Base-by-base conservation (phyloP, 768 basidiomycete genomes). In the Exidia glandulosa region DNA sequence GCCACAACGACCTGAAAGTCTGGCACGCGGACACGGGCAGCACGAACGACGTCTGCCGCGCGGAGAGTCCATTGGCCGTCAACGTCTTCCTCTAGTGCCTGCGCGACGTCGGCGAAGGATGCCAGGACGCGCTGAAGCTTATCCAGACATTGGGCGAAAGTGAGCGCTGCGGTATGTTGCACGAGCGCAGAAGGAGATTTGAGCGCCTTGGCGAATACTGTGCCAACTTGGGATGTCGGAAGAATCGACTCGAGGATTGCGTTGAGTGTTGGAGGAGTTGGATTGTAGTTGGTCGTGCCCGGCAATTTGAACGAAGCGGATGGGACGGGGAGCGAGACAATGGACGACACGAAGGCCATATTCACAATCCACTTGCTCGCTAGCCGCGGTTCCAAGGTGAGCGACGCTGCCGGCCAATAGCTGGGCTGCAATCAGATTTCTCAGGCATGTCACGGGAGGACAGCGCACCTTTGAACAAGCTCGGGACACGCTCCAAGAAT, bases 351-450 rank as follows among this genome's bases (percentile, higher is more conserved):
- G 67, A 94, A 88, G 3, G 90, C 77, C 63, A 96, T 85, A 60
- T 93, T 95, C 0, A 87, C 82, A 32, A 97, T 85, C 94, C 95
- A 98, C 67, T 86, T 87, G 0, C 88, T 88, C 0, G 90, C 89
- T 4, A 94, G 79, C 2, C 92, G 84, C 0, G 93, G 91, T 65
- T 95, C 92, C 3, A 94, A 77, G 0, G 89, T 87, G 33, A 91
- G 72, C 2, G 79, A 78, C 3, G 81, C 83, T 1, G 77, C 77
- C 14, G 83, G 69, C 87, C 89, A 91, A 66, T 86, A 92, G 16
- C 88, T 90, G 63, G 29, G 32, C 34, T 25, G n/a, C 32, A 9
- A 55, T 63, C 59, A 72, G 57, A 61, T 57, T 12, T 59, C 59
- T 54, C 25, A 19, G 41, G 30, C 47, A 32, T 19, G 32, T 14